Evolutionary conservation across 2,329 filamentous ascomycete genomes (phyloP).

Genomic region (Phialophora expanda): DNA sequence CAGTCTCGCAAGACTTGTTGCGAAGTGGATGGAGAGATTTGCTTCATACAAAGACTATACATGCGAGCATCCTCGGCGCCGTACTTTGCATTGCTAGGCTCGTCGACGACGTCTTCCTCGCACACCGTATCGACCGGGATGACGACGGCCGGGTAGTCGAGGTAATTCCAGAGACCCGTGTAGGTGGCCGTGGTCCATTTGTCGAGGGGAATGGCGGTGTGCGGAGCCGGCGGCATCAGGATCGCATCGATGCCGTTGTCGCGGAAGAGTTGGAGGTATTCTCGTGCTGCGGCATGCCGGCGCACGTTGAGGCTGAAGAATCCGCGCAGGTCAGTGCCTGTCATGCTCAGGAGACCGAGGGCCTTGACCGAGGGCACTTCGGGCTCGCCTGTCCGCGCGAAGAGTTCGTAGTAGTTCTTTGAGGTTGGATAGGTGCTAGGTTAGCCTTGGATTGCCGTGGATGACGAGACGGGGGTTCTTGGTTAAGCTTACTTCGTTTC

Average conservation of each 20-base stretch:
- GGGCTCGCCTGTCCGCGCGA: slow-evolving; percentile 28
- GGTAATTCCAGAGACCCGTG: slow-evolving; percentile 69
- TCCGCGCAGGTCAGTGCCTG: slow-evolving; percentile 21
- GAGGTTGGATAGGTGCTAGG: neutral
- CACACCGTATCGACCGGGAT: slow-evolving; percentile 64
- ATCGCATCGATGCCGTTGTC: slow-evolving; percentile 62
- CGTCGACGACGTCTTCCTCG: slow-evolving; percentile 53
- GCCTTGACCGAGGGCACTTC: slow-evolving; percentile 23
- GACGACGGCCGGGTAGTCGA: slow-evolving; percentile 68
- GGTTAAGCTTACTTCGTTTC: slow-evolving; percentile 22
- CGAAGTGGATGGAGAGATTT: slow-evolving; percentile 4
- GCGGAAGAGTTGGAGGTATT: slow-evolving; percentile 39
- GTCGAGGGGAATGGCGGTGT: slow-evolving; percentile 66
- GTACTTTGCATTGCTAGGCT: slow-evolving; percentile 43
- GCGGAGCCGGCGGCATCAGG: slow-evolving; percentile 66
- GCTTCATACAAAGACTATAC: slow-evolving; percentile 26
- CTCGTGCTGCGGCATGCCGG: slow-evolving; percentile 20
- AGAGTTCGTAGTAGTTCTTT: slow-evolving; percentile 26
- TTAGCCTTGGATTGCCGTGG: slow-evolving; percentile 1
- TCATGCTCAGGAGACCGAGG: slow-evolving; percentile 15
- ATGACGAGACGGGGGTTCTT: neutral
- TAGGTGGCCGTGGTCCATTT: slow-evolving; percentile 66
- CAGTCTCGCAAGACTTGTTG: slow-evolving; percentile 45
- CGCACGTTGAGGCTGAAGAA: slow-evolving; percentile 29
- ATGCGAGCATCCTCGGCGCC: slow-evolving; percentile 25